A percentile compares a stretch with the other conserved stretches of the same genome.
phyloP scores from a whole-genome alignment of 495 filamentous ascomycete genomes.

The Aspergillus carlsbadensis region DNA sequence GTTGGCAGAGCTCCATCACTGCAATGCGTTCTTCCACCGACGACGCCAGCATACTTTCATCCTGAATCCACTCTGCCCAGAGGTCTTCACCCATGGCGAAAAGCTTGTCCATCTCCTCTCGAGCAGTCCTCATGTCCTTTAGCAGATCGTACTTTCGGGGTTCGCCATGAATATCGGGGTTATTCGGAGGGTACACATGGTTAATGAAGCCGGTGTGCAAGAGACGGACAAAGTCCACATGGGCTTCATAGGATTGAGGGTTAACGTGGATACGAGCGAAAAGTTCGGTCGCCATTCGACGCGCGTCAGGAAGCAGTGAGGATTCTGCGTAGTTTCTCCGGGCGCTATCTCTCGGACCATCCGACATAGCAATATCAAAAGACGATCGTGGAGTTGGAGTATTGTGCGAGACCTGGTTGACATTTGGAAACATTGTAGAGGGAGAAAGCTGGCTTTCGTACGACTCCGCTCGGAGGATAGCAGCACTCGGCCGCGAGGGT shows the following conservation, averaged over 20 bases:
- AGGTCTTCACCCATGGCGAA: constrained; percentile 67
- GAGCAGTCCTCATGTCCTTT: constrained; percentile 59
- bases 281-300: constrained; percentile 52
- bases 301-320: constrained; percentile 55
- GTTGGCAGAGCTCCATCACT: constrained; percentile 81
- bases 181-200: constrained; percentile 50
- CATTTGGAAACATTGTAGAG: constrained; percentile 44
- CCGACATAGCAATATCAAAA: constrained; percentile 57
- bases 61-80: constrained; percentile 64
- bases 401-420: constrained; percentile 52
- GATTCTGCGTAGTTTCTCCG: constrained; percentile 48
- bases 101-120: constrained; percentile 63
- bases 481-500: constrained; percentile 45
- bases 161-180: constrained; percentile 45
- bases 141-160: constrained; percentile 57
- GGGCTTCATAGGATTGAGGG: constrained; percentile 63
- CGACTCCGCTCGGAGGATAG: constrained; percentile 45
- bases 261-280: constrained; percentile 56
- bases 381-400: constrained; percentile 53
- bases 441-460: constrained; percentile 52
- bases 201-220: constrained; percentile 63
- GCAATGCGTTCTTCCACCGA: constrained; percentile 63
- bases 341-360: constrained; percentile 47
- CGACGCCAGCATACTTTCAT: constrained; percentile 60
- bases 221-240: constrained; percentile 61